Conservation (phyloP, 306 rosid genomes). For the Cicer pinnatifidum region DNA sequence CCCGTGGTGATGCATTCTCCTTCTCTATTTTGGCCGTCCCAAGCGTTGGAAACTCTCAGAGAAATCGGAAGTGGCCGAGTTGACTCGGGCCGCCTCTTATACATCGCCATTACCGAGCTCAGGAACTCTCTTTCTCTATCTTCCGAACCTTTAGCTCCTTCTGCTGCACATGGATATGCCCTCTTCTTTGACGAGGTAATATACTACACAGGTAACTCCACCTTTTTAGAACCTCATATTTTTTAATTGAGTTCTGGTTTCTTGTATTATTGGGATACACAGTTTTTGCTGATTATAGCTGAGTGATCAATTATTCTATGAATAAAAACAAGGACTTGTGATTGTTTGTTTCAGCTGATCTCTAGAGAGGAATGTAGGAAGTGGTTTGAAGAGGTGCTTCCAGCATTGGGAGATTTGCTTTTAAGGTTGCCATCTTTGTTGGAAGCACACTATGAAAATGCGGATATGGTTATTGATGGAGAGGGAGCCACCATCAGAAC, state of each 20-base stretch:
- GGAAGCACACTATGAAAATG: slow-evolving; percentile 70
- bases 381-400: slow-evolving; percentile 77
- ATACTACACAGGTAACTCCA: slow-evolving; percentile 17
- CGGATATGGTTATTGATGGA: slow-evolving; percentile 47
- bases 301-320: neutral
- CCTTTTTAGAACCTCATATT: neutral
- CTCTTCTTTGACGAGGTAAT: slow-evolving; percentile 83
- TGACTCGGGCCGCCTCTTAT: slow-evolving; percentile 58
- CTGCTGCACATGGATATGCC: slow-evolving; percentile 58
- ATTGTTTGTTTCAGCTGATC: slow-evolving; percentile 62
- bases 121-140: slow-evolving; percentile 63
- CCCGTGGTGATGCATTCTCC: slow-evolving; percentile 62
- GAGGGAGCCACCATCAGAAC: slow-evolving; percentile 44
- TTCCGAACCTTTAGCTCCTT: slow-evolving; percentile 51
- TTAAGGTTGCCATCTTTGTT: slow-evolving; percentile 75
- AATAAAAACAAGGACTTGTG: neutral
- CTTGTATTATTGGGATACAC: neutral
- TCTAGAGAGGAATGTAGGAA: slow-evolving; percentile 58
- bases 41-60: slow-evolving; percentile 62
- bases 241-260: slow-evolving; percentile 6
- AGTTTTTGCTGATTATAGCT: slow-evolving; percentile 12
- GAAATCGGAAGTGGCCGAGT: slow-evolving; percentile 57
- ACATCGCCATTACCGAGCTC: slow-evolving; percentile 61
- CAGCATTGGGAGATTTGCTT: slow-evolving; percentile 73
- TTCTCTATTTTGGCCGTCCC: slow-evolving; percentile 77